Conservation (phyloP, 805 yeast species). For the Ogataea nakhonphanomensis region DNA sequence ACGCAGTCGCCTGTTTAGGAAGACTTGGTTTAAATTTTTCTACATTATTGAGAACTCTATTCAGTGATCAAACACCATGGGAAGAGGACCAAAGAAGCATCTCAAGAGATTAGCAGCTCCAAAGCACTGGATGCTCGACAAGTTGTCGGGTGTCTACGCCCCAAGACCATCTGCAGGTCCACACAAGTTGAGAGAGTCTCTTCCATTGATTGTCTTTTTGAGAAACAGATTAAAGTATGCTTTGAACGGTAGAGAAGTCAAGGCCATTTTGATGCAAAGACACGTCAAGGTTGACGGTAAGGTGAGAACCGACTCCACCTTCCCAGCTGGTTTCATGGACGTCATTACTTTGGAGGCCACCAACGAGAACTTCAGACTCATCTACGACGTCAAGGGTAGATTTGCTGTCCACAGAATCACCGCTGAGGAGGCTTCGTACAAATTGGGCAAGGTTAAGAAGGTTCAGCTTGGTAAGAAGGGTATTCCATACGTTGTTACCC, state of each 20-base stretch:
- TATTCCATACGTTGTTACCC: constrained; percentile 97
- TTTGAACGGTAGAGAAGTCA: constrained; percentile 97
- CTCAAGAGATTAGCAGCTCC: constrained; percentile 99
- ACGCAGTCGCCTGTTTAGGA: constrained; percentile 12
- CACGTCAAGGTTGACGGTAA: constrained; percentile 98
- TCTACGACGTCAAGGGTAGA: constrained; percentile 98
- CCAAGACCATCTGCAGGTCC: constrained; percentile 99
- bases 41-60: constrained; percentile 13
- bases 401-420: constrained; percentile 99
- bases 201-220: constrained; percentile 93
- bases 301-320: constrained; percentile 98
- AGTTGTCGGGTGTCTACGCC: constrained; percentile 98
- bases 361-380: constrained; percentile 98
- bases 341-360: constrained; percentile 96
- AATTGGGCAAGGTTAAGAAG: constrained; percentile 96
- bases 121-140: constrained; percentile 99
- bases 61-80: constrained; percentile 47
- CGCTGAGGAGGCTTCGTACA: constrained; percentile 97
- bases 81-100: constrained; percentile 95
- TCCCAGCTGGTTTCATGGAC: constrained; percentile 99
- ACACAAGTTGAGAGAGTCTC: constrained; percentile 97
- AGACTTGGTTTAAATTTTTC: constrained; percentile 9
- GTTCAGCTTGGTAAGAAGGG: constrained; percentile 98
- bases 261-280: constrained; percentile 97
- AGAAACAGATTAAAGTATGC: constrained; percentile 99